phyloP scores from a whole-genome alignment of 257 asterid species.

The Anisodus tanguticus region DNA sequence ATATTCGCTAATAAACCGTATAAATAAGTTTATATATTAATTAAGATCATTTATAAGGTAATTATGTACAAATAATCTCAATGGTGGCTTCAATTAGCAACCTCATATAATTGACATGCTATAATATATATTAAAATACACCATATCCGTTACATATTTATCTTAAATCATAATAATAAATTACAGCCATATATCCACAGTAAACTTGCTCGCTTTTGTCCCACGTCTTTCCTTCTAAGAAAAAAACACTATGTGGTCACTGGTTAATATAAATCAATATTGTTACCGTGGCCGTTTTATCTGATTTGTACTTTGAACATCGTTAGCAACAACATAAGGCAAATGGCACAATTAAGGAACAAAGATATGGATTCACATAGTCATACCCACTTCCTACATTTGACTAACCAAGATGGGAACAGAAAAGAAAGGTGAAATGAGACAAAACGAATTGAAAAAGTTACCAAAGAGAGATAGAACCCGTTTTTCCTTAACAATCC shows the following conservation, averaged over 20 bases:
- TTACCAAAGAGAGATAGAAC: background rate
- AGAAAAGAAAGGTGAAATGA: background rate
- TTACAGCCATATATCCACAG: no score
- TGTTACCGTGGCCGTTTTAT: background rate
- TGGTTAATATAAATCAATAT: background rate
- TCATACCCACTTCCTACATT: background rate
- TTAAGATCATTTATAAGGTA: no score
- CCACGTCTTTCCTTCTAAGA: background rate
- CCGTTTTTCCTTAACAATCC: background rate
- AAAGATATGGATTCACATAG: background rate
- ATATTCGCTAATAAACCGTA: no score
- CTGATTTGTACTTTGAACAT: slow-evolving; percentile 3
- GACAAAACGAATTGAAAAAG: background rate
- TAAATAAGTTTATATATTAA: no score
- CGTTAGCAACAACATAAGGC: background rate
- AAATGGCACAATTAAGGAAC: background rate
- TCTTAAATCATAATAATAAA: no score
- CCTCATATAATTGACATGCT: no score
- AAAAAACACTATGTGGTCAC: background rate
- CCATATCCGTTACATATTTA: no score
- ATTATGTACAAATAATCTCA: no score
- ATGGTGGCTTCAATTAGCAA: no score
- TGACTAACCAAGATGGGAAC: background rate
- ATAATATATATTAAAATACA: no score
- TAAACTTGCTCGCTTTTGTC: background rate